Base-by-base conservation (phyloP, 768 basidiomycete genomes). In the Galerina sulciceps region DNA sequence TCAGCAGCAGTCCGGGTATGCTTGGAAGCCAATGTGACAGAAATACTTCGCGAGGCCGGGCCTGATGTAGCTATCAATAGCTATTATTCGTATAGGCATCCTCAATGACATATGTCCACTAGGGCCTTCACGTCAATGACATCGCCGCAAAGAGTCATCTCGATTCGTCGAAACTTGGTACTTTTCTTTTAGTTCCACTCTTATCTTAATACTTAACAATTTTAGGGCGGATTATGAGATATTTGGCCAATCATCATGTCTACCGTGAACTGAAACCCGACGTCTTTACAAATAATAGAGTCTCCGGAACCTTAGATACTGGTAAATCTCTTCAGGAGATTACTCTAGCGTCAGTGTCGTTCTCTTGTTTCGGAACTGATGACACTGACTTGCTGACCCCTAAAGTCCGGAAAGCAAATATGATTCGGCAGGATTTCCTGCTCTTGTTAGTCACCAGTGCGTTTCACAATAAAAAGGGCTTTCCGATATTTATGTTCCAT, bases 41-140 rank as follows among this genome's bases (percentile, higher is more conserved):
- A 80, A 55, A 76, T 80, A 3, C 59, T 81, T 13, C 70, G 75
- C 1, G 77, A 77, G 54, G 77, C 73, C 11, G 79, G 79, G 14
- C 67, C 71, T 3, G 47, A 73, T 42, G 76, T 73, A 43, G 6
- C 55, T 44, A 31, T 57, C 20, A 36, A 38, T 40, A n/a, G 20
- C 34, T 11, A n/a, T 11, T 45, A 9, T 3, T 20, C 11, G 18
- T 45, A 40, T 15, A 31, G 31, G 11, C n/a, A 22, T 31, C 37
- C 20, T 20, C 36, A 10, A 40, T 22, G 17, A 36, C 17, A 31
- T 31, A 31, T 8, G 26, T 38, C 10, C n/a, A 23, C 17, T 42
- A 74, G 72, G 73, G 73, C 4, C 57, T 74, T 20, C 76, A 77
- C 50, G 68, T 76, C n/a, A 54, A 65, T 6, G 71, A 74, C 14